These are phyloP conservation scores for Fragaria iinumae DNA, from an alignment of 306 rosid species.

Conservation along the genomic window DNA sequence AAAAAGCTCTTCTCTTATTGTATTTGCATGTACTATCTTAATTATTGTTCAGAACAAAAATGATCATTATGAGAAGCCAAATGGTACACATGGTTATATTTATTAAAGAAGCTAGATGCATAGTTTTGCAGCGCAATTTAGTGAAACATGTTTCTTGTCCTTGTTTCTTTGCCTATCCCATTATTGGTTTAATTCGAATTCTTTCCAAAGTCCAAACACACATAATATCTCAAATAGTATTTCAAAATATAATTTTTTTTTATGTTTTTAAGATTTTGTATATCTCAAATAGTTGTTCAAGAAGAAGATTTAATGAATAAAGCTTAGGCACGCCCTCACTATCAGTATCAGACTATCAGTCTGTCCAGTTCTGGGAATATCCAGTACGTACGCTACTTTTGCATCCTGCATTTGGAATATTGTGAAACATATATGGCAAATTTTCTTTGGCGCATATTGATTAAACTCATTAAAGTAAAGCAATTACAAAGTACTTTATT, in stretches of 20 bases:
- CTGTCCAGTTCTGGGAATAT: conserved; percentile 7
- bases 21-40: neutral
- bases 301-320: neutral
- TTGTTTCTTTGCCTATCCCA: neutral
- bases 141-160: conserved; percentile 8
- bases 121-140: neutral
- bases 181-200: neutral
- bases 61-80: conserved; percentile 6
- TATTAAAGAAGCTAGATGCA: neutral
- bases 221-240: neutral
- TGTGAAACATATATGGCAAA: neutral
- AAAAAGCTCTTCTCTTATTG: neutral
- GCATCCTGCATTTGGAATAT: neutral
- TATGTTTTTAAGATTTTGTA: too few species aligned
- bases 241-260: too few species aligned
- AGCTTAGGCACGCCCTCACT: conserved; percentile 14
- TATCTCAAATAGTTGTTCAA: neutral
- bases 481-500: neutral
- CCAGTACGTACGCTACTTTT: neutral
- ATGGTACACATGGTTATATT: neutral
- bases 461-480: neutral
- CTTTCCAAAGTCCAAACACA: neutral
- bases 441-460: neutral
- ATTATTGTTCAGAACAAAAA: neutral
- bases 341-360: neutral